Evolutionary conservation across 2,329 filamentous ascomycete species (phyloP), one percentile per base, ranked within the genome.

Genomic region (Aspergillus bombycis): DNA sequence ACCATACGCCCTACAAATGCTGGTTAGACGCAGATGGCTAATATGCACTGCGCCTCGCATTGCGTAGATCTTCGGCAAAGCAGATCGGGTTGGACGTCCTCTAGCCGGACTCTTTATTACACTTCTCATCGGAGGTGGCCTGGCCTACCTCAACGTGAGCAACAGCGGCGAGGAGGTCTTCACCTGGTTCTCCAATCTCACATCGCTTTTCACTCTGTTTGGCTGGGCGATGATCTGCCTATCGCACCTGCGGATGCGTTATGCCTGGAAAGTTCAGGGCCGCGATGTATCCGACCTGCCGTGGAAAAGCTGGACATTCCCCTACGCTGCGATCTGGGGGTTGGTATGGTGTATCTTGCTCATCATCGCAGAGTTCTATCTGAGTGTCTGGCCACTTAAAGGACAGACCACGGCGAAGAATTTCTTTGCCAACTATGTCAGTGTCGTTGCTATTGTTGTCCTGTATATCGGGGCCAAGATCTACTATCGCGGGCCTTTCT

Each of bases 51-150:
- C 48, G 7, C 26, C 11, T 21, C 16, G 38, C 26, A 8, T 19
- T 34, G 30, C n/a, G 7, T 58, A 71, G 62, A 65, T 71, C 64
- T 72, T 76, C 55, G 66, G 65, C 28, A 73, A 69, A 23, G 76
- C 75, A 7, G 77, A 80, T 64, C 74, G 67, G 45, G 64, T 54
- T 3, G 79, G 78, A 21, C 78, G 78, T 4, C 79, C 79, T 0
- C 75, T 86, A 38, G 78, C 78, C 50, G 82, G 84, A 1, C 79
- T 94, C 4, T 86, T 84, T 1, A 83, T 86, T 26, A 81, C 93
- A 30, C 81, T 94, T 14, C 90, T 92, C 11, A 79, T 89, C 14
- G 91, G 91, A 11, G 80, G 94, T 16, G 80, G 75, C 0, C 75
- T 82, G 5, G 71, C 74, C 38, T 82, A 81, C 63, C 76, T 83